These are phyloP conservation scores for Angomonas desouzai DNA, from an alignment of 208 protist species.

Conservation along the genomic window DNA sequence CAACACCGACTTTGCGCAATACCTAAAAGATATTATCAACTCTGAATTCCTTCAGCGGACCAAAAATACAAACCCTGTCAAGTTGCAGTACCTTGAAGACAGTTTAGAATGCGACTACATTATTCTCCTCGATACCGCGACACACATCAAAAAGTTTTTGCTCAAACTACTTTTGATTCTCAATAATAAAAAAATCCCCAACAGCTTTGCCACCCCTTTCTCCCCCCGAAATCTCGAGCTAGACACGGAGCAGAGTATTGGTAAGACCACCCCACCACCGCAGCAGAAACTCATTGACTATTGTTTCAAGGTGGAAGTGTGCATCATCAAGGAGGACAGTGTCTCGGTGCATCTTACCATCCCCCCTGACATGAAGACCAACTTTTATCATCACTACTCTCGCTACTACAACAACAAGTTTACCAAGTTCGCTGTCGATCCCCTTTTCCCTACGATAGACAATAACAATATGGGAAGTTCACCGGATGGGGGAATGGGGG, in stretches of 20 bases:
- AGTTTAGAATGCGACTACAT: constrained; percentile 7
- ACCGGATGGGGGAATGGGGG: not conserved
- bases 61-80: not conserved
- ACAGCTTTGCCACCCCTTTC: not conserved
- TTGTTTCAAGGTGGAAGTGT: constrained; percentile 31
- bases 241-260: not conserved
- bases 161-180: not conserved
- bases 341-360: constrained; percentile 37
- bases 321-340: constrained; percentile 16
- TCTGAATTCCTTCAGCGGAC: not conserved
- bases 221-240: not conserved
- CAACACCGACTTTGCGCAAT: not conserved
- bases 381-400: constrained; percentile 12
- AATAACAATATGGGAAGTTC: not conserved
- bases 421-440: constrained; percentile 20
- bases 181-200: not conserved
- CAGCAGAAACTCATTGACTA: constrained; percentile 5
- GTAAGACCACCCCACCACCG: not conserved
- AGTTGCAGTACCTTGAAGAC: not conserved
- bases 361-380: constrained; percentile 9
- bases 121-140: not conserved
- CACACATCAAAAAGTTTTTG: not conserved
- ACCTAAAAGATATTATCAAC: not conserved
- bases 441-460: constrained; percentile 25
- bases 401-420: constrained; percentile 12